Percentiles rank a stretch among this genome's conserved stretches.
These are phyloP conservation scores for Rhynchosporium agropyri DNA, from an alignment of 2,329 filamentous ascomycete genomes.

Conservation along the genomic window DNA sequence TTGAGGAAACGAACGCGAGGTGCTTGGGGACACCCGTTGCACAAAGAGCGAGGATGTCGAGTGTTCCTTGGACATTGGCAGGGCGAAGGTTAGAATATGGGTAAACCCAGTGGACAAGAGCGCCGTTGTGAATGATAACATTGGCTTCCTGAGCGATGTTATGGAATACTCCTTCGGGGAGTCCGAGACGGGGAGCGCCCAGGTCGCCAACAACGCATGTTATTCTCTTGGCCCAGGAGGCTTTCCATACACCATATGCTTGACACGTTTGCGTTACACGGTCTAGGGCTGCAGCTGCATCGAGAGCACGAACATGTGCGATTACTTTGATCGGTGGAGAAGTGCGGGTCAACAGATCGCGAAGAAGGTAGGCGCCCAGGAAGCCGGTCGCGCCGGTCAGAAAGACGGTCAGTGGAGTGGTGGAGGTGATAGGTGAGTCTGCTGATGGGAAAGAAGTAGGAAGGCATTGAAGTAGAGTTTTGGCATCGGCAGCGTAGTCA, in stretches of 20 bases:
- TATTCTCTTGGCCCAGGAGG: constrained; percentile 67
- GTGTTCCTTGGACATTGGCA: constrained; percentile 79
- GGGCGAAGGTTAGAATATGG: constrained; percentile 72
- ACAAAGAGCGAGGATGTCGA: constrained; percentile 77
- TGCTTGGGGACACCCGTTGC: constrained; percentile 76
- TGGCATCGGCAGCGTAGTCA: constrained; percentile 50
- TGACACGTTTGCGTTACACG: constrained; percentile 69
- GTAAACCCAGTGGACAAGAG: constrained; percentile 79
- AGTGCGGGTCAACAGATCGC: constrained; percentile 69
- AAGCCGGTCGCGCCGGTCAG: constrained; percentile 91
- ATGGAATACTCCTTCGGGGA: constrained; percentile 68
- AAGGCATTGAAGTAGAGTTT: constrained; percentile 45
- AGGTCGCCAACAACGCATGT: constrained; percentile 74
- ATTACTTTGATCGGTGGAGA: constrained; percentile 64
- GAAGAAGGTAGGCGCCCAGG: constrained; percentile 78
- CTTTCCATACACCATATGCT: constrained; percentile 79
- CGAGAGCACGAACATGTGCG: constrained; percentile 73
- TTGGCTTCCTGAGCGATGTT: constrained; percentile 67
- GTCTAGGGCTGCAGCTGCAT: constrained; percentile 59
- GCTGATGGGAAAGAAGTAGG: constrained; percentile 45
- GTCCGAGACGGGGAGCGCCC: constrained; percentile 70
- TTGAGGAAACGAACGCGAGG: constrained; percentile 82
- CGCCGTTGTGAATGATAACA: constrained; percentile 80
- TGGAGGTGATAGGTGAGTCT: constrained; percentile 37
- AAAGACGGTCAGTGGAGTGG: constrained; percentile 63